Base-by-base conservation (phyloP, 352 stramenopile species). In the Phytophthora megakarya region DNA sequence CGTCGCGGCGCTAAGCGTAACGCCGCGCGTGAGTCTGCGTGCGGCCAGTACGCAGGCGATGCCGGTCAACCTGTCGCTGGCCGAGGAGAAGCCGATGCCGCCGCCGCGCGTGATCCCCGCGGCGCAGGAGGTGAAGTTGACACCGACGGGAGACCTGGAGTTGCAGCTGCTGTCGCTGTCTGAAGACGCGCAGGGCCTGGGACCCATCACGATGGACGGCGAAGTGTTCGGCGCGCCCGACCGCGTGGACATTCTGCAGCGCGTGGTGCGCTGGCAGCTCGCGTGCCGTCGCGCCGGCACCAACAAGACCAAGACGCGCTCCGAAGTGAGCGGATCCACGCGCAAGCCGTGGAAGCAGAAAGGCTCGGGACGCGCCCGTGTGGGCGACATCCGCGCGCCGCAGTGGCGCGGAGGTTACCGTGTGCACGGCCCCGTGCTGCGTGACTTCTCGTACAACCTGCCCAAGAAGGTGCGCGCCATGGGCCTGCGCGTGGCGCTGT, bases 301-400 rank as follows among this genome's bases (percentile, higher is more conserved):
- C 67, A 89, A 93, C 83, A 95, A 95, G 75, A 90, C 85, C 65
- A 96, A 96, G 80, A 91, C 86, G 52, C 88, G 88, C 65, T 86
- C 84, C 22, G 88, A 96, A 75, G 84, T 89, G 11, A 94, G 86
- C 73, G 86, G 88, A 32, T 96, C 88, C 21, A 95, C 86, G 64
- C 80, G 86, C 63, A 96, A 96, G 73, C 80, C 84, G 15, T 95
- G 86, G 84, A 89, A 89, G 77, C 88, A 96, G 63, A 96, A 96
- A 89, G 88, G 88, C 26, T 90, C 78, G 16, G 88, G 88, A 13
- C 85, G 84, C 37, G 88, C 88, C 8, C 88, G 88, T 82, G 88
- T 96, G n/a, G 88, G 88, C 46, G 88, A 94, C 67, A 93, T 93
- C 54, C 75, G 86, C 21, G 86, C 86, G 47, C 88, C 88, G 18